A percentile compares a stretch with the other conserved stretches of the same genome.
These are phyloP conservation scores for Aschersonia sp. DNA, from an alignment of 2,329 filamentous ascomycete genomes.

Conservation along the genomic window DNA sequence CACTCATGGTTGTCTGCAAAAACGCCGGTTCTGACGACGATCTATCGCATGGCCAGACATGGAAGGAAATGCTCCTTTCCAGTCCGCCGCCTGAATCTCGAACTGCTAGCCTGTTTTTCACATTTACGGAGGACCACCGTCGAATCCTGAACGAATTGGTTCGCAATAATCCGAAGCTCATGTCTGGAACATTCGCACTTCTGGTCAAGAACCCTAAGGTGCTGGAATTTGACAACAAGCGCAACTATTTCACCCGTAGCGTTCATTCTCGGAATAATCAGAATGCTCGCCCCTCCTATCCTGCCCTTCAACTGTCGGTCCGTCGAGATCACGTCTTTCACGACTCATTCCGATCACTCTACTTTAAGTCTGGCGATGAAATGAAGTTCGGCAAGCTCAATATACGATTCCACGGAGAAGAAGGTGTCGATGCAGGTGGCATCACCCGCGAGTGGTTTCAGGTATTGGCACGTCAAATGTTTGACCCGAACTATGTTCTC, in stretches of 20 bases:
- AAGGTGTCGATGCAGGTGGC: constrained; percentile 93
- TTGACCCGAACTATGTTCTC: constrained; percentile 91
- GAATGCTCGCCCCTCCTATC: constrained; percentile 54
- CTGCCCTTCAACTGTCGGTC: constrained; percentile 70
- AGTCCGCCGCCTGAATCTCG: constrained; percentile 64
- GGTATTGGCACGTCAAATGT: constrained; percentile 93
- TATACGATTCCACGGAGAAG: constrained; percentile 92
- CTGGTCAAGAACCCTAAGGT: constrained; percentile 98
- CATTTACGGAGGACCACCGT: constrained; percentile 91
- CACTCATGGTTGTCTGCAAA: constrained; percentile 98
- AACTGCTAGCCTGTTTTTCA: constrained; percentile 89
- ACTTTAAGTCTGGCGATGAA: constrained; percentile 91
- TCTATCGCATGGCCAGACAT: constrained; percentile 30
- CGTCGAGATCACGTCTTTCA: constrained; percentile 93
- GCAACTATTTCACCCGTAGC: constrained; percentile 93
- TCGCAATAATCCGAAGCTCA: constrained; percentile 89
- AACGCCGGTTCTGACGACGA: constrained; percentile 74
- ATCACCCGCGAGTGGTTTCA: constrained; percentile 99
- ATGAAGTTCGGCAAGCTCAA: constrained; percentile 99
- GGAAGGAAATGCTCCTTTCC: constrained; percentile 56
- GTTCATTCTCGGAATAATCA: constrained; percentile 59
- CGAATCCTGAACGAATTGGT: constrained; percentile 97
- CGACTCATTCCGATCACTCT: constrained; percentile 95
- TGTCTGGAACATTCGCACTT: constrained; percentile 94
- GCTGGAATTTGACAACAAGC: constrained; percentile 97